phyloP scores from a whole-genome alignment of 768 basidiomycete species.

The Suillus clintonianus region DNA sequence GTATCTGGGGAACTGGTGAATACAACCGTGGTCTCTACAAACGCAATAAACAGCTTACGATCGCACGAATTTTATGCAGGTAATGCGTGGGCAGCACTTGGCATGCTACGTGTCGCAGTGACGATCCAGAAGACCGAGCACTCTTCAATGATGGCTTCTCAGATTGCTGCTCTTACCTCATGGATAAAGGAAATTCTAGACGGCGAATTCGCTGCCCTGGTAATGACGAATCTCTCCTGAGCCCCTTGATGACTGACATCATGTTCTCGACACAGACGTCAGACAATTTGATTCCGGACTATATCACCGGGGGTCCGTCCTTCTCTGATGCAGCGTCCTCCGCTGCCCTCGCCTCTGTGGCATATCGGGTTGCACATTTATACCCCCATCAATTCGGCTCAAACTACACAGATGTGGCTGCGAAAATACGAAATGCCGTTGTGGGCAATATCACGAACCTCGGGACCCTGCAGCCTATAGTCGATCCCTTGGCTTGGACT shows the following conservation, averaged over 20 bases:
- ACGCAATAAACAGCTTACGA: not conserved
- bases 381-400: constrained; percentile 32
- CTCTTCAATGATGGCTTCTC: constrained; percentile 26
- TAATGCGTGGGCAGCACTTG: constrained; percentile 44
- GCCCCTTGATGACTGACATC: not conserved
- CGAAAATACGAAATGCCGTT: constrained; percentile 33
- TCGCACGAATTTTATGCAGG: constrained; percentile 10
- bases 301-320: constrained; percentile 28
- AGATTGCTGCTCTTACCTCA: constrained; percentile 29
- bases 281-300: constrained; percentile 37
- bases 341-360: constrained; percentile 26
- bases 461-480: constrained; percentile 37
- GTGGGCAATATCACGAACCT: constrained; percentile 34
- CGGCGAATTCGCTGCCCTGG: constrained; percentile 49
- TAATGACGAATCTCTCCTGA: not conserved
- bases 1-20: constrained; percentile 39
- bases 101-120: constrained; percentile 41
- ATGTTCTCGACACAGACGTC: constrained; percentile 19
- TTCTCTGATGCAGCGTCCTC: constrained; percentile 40
- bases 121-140: constrained; percentile 36
- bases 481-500: constrained; percentile 37
- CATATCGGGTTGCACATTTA: constrained; percentile 27
- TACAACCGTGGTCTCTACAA: not conserved
- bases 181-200: constrained; percentile 47
- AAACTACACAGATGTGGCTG: constrained; percentile 31